A percentile compares a stretch with the other conserved stretches of the same genome.
phyloP scores from a whole-genome alignment of 495 filamentous ascomycete species.

The Melanomma pulvis-pyrius region DNA sequence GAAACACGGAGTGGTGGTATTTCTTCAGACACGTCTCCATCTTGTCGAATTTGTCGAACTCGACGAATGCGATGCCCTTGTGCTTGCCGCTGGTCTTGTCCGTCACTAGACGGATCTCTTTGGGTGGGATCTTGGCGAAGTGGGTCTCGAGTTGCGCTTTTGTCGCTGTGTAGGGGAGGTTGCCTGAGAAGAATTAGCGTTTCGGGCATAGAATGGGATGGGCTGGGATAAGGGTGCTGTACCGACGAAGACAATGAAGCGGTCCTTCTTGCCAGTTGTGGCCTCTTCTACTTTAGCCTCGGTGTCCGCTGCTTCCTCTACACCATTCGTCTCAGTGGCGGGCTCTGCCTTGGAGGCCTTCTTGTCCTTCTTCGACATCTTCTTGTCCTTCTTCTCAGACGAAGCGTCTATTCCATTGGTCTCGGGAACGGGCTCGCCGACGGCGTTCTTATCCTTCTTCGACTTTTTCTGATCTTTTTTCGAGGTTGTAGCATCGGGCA shows the following conservation, averaged over 20 bases:
- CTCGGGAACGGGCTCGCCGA: neutral
- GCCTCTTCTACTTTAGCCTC: constrained; percentile 30
- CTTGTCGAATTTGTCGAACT: constrained; percentile 84
- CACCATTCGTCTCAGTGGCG: neutral
- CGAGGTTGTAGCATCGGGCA: constrained; percentile 6
- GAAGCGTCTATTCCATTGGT: neutral
- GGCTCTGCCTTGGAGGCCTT: constrained; percentile 2
- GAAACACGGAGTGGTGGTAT: constrained; percentile 84
- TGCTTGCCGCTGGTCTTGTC: constrained; percentile 69
- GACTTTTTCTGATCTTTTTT: constrained; percentile 31
- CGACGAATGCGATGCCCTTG: constrained; percentile 89
- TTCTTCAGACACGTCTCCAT: constrained; percentile 92
- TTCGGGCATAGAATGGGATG: constrained; percentile 5
- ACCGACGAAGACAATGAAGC: constrained; percentile 89
- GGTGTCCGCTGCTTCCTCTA: constrained; percentile 13
- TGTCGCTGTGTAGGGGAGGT: constrained; percentile 86
- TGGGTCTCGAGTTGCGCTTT: constrained; percentile 66
- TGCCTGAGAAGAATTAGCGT: constrained; percentile 54
- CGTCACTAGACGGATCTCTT: constrained; percentile 73
- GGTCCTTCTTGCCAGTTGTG: constrained; percentile 49
- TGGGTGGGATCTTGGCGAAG: constrained; percentile 75
- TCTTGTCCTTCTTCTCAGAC: constrained; percentile 28
- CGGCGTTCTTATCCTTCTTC: constrained; percentile 33
- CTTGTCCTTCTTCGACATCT: constrained; percentile 31
- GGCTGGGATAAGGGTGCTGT: constrained; percentile 21